phyloP scores from a whole-genome alignment of 1,139 yeast genomes.

The Scheffersomyces illinoinensis region DNA sequence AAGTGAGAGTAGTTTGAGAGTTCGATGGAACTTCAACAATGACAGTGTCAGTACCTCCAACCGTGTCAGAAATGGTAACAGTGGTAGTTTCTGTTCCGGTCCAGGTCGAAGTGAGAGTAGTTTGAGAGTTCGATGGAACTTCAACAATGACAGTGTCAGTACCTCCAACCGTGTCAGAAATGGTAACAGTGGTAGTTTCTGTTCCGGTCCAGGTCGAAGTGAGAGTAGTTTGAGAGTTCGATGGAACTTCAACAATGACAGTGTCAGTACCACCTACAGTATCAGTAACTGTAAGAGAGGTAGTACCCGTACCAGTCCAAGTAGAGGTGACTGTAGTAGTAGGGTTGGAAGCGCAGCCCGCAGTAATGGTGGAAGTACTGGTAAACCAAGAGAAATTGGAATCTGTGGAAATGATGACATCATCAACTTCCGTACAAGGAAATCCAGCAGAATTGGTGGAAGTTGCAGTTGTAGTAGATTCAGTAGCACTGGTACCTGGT shows the following conservation, averaged over 20 bases:
- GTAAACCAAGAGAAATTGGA: neutral
- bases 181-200: slow-evolving; percentile 20
- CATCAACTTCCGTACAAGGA: slow-evolving; percentile 4
- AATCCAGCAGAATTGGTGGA: slow-evolving; percentile 8
- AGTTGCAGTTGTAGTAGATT: slow-evolving; percentile 4
- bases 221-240: neutral
- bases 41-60: neutral
- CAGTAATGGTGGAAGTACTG: neutral
- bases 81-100: neutral
- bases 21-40: neutral
- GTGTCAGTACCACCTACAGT: slow-evolving; percentile 13
- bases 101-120: neutral
- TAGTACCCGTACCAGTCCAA: slow-evolving; percentile 12
- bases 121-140: neutral
- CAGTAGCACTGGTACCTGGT: slow-evolving; percentile 6
- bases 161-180: slow-evolving; percentile 20
- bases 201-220: neutral
- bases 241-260: slow-evolving; percentile 14
- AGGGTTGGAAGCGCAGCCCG: slow-evolving; percentile 1
- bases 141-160: slow-evolving; percentile 23
- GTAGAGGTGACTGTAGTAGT: slow-evolving; percentile 8
- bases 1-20: too few relatives aligned
- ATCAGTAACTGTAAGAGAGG: slow-evolving; percentile 5
- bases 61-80: neutral
- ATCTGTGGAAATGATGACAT: slow-evolving; percentile 4